Evolutionary conservation across 345 rosid genomes (phyloP).

Genomic region (Aquilaria malaccensis): DNA sequence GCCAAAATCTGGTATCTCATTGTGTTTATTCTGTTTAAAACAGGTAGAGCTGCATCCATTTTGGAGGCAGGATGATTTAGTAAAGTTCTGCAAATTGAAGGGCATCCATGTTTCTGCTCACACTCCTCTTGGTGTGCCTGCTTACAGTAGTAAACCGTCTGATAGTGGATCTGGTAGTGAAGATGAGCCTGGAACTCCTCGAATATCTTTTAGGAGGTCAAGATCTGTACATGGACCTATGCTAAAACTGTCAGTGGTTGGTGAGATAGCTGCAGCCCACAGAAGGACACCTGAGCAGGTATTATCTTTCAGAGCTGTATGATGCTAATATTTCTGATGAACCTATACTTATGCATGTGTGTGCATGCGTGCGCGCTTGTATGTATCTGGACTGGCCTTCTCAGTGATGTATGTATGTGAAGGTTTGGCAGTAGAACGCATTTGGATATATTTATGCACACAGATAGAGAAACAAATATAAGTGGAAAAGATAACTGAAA

Average conservation of each 20-base stretch:
- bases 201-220: slow-evolving; percentile 54
- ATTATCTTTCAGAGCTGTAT: slow-evolving; percentile 1
- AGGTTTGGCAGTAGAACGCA: no score
- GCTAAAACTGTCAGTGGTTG: slow-evolving; percentile 52
- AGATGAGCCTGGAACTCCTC: slow-evolving; percentile 65
- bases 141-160: slow-evolving; percentile 40
- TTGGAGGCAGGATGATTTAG: slow-evolving; percentile 66
- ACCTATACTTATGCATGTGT: no score
- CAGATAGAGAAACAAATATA: no score
- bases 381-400: no score
- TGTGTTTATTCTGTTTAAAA: slow-evolving; percentile 1
- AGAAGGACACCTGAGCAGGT: slow-evolving; percentile 62
- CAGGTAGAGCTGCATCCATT: slow-evolving; percentile 64
- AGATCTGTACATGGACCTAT: slow-evolving; percentile 63
- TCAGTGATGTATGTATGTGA: no score
- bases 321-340: not conserved
- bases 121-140: slow-evolving; percentile 60
- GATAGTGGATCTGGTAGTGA: slow-evolving; percentile 59
- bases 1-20: no score
- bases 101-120: slow-evolving; percentile 66
- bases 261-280: slow-evolving; percentile 44
- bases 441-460: no score
- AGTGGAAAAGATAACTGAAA: no score
- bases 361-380: no score
- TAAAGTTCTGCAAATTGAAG: slow-evolving; percentile 47